Evolutionary conservation across 192 early-diverging fungal species (phyloP), one percentile per base, ranked within the genome.

Genomic region (Coemansia pectinata): DNA sequence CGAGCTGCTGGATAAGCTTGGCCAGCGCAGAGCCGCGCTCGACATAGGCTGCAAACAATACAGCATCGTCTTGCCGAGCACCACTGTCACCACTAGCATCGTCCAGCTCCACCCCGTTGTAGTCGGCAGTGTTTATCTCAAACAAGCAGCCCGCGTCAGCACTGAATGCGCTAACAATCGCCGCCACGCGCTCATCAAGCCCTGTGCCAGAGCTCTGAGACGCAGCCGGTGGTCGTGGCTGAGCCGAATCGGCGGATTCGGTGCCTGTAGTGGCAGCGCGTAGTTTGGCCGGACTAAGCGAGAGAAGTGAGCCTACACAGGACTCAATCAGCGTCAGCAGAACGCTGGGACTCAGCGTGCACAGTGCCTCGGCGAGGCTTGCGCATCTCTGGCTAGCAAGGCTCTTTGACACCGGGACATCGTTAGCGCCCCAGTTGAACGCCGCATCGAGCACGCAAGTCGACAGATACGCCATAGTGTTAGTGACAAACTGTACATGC

Each of bases 401-500:
- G 33, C 29, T 15, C n/a, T 21, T 12, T 11, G 39, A 1, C 7
- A 5, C 34, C 3, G 33, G 36, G 15, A 19, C 36, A 40, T 60
- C 53, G 27, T 29, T n/a, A 2, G 11, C n/a, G 27, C 60, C 44
- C 75, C 75, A 77, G 12, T 63, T 55, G 17, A 70, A 31, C 36
- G 70, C 52, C 19, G 69, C 71, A 14, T 66, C 67, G 12, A 50
- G 72, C 5, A 79, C 77, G 29, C 71, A 79, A 0, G 59, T 52
- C 1, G 68, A 72, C 57, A 82, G 67, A 45, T 73, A 74, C 23
- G 71, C 69, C 8, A 66, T 71, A 19, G 75, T 65, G 47, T 82
- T 71, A 17, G 74, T 74, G 48, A 82, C 74, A 74, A 82, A 82
- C 65, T 82, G 80, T 45, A 77, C 64, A 33, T 76, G 74, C 44